Base-by-base conservation (phyloP, 2,329 filamentous ascomycete species). In the Fusarium mundagurra region DNA sequence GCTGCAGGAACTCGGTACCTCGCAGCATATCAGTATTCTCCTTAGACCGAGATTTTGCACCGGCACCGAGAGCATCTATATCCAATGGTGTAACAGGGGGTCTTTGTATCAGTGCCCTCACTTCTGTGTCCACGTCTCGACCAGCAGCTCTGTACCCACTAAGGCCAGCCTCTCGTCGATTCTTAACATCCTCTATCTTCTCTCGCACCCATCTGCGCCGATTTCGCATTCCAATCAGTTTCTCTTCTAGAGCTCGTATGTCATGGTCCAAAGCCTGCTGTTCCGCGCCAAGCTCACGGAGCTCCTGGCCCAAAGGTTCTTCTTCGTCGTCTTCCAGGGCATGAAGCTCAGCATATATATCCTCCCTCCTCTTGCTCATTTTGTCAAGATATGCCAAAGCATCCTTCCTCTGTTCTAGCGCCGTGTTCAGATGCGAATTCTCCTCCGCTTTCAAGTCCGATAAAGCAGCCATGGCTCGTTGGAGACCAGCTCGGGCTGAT, bases 101-200 rank as follows among this genome's bases (percentile, higher is more conserved):
- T 20, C 86, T 85, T 16, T 83, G 85, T 74, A 95, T 83, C 67
- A 95, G 88, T 8, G 83, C 84, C 10, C 84, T 82, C 11, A 94
- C 86, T 62, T 93, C 89, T 20, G 84, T 84, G 69, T 95, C 92
- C 11, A 93, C 87, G 61, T 93, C 88, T 63, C 85, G 88, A 41
- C 94, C 82, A 8, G 92, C 92, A 4, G 91, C 89, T 27, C 87
- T 89, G 80, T 94, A 95, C 1, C 92, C 92, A 63, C 92, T 93
- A 20, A 94, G 80, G n/a, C 90, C 90, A 5, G 92, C 91, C 79
- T 94, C 92, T 43, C 92, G 85, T 61, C 87, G 87, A 74, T 92
- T 94, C 71, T 88, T 87, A 4, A 90, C 86, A 63, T 92, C 90
- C 12, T 88, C 86, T 51, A 94, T 89, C 76, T 89, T 87, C 6